These are phyloP conservation scores for Sordaria brevicollis DNA, from an alignment of 495 filamentous ascomycete genomes.

Conservation along the genomic window DNA sequence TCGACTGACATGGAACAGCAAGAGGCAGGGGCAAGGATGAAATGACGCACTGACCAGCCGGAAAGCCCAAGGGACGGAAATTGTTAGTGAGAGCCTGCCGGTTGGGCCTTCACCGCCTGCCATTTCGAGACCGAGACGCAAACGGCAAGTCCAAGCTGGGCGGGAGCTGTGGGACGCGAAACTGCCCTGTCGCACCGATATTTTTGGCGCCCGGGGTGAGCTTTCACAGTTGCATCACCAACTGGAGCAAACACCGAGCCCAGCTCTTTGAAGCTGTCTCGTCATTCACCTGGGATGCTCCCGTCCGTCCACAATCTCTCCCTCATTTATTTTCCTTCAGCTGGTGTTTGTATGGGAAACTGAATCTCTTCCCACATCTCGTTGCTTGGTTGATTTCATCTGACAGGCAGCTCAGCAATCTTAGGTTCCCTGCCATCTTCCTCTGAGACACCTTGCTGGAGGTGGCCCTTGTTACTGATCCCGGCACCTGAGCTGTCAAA, in stretches of 20 bases:
- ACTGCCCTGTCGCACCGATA: conserved; percentile 1
- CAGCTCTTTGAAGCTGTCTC: not conserved
- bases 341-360: not conserved
- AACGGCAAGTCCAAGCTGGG: not conserved
- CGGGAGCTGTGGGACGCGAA: not conserved
- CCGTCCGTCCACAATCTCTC: not conserved
- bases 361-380: not conserved
- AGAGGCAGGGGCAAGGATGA: not conserved
- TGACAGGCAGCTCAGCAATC: not conserved
- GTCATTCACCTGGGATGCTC: not conserved
- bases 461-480: not conserved
- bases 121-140: not conserved
- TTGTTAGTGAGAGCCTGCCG: not conserved
- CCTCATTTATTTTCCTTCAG: not conserved
- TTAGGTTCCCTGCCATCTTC: no score
- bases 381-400: not conserved
- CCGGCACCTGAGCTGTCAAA: not conserved
- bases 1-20: not conserved
- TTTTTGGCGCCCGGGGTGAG: not conserved
- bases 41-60: not conserved
- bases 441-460: not conserved
- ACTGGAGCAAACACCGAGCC: not conserved
- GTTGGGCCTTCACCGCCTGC: not conserved
- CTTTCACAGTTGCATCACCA: not conserved
- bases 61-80: not conserved